These are phyloP conservation scores for Metschnikowia proteae DNA, from an alignment of 805 yeast genomes.

Conservation along the genomic window DNA sequence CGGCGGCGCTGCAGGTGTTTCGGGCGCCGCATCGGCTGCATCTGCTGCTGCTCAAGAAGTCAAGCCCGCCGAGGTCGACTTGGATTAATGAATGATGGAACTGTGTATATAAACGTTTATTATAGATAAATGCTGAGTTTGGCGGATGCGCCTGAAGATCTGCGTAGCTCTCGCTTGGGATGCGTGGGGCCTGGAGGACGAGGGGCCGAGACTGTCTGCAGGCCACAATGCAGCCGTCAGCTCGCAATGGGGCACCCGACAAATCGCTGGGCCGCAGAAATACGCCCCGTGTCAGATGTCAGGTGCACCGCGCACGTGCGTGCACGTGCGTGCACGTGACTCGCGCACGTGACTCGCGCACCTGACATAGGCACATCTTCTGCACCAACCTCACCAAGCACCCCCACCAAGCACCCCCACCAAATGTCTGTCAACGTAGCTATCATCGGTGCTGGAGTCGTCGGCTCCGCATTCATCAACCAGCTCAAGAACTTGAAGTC, in stretches of 20 bases:
- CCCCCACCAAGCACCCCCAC: background rate
- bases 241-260: no score
- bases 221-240: no score
- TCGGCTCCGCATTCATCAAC: slow-evolving; percentile 84
- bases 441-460: slow-evolving; percentile 80
- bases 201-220: no score
- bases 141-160: no score
- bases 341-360: background rate
- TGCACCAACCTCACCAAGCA: background rate
- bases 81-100: slow-evolving; percentile 14
- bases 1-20: slow-evolving; percentile 28
- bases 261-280: no score
- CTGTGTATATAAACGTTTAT: slow-evolving; percentile 4
- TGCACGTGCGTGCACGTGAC: background rate
- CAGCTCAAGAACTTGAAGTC: slow-evolving; percentile 66
- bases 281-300: no score
- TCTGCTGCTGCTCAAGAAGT: slow-evolving; percentile 22
- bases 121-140: background rate
- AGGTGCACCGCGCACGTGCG: background rate
- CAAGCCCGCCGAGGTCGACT: slow-evolving; percentile 18
- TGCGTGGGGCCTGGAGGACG: no score
- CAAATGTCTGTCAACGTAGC: slow-evolving; percentile 41
- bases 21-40: slow-evolving; percentile 25
- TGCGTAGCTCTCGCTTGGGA: no score
- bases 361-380: background rate